Evolutionary conservation across 331 rosid species (phyloP).

Genomic region (Acacia concinna): DNA sequence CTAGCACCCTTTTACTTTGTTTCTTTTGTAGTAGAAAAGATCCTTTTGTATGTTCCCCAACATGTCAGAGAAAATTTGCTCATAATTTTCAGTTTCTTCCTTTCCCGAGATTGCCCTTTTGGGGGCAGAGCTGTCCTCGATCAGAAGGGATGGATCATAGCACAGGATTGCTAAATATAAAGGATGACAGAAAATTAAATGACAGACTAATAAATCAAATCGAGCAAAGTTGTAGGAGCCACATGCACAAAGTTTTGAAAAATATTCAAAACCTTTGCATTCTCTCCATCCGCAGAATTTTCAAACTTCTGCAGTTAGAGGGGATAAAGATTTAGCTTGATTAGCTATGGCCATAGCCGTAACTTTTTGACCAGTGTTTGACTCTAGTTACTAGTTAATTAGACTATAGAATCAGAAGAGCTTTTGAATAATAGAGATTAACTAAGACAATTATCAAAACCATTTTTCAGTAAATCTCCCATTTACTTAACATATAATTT

Average conservation of each 20-base stretch:
- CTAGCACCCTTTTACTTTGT: not conserved
- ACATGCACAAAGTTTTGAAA: not conserved
- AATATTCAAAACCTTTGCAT: conserved; percentile 13
- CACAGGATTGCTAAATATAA: not conserved
- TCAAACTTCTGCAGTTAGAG: conserved; percentile 17
- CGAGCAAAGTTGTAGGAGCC: not conserved
- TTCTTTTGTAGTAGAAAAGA: not conserved
- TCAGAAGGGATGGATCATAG: not conserved
- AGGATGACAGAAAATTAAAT: not conserved
- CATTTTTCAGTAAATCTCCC: not conserved
- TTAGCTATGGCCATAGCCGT: not conserved
- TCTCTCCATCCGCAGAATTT: conserved; percentile 17
- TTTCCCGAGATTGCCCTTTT: not conserved
- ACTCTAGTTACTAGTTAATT: conserved; percentile 20
- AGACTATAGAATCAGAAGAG: not conserved
- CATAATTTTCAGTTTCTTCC: not conserved
- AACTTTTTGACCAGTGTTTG: conserved; percentile 37
- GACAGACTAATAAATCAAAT: not conserved
- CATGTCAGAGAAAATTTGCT: not conserved
- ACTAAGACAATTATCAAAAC: not conserved
- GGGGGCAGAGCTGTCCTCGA: not conserved
- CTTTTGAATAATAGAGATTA: not conserved
- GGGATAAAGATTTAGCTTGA: not conserved
- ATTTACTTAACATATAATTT: not conserved
- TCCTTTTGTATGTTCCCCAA: not conserved